Conservation (phyloP, 495 filamentous ascomycete species). For the Amniculicola lignicola region DNA sequence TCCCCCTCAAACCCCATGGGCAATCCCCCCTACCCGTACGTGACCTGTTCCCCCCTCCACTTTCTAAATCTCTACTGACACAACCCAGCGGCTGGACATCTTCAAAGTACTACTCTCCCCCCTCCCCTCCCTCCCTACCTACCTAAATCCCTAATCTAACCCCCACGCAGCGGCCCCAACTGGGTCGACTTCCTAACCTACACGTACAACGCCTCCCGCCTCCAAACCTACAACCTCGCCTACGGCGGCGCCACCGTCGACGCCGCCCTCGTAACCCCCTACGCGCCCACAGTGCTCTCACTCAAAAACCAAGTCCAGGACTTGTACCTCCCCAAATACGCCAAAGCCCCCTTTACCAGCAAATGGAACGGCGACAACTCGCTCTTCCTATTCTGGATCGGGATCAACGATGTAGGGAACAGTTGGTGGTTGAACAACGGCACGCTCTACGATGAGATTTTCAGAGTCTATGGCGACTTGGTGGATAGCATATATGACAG, state of each 20-base stretch:
- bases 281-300: slow-evolving; percentile 51
- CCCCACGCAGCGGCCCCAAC: slow-evolving; percentile 19
- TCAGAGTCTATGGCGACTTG: slow-evolving; percentile 55
- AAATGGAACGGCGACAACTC: slow-evolving; percentile 55
- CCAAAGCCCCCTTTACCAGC: slow-evolving; percentile 43
- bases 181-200: slow-evolving; percentile 69
- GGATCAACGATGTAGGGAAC: slow-evolving; percentile 77
- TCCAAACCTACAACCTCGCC: slow-evolving; percentile 67
- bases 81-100: slow-evolving; percentile 49
- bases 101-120: slow-evolving; percentile 48
- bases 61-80: no score
- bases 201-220: slow-evolving; percentile 56
- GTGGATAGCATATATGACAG: slow-evolving; percentile 55
- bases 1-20: slow-evolving; percentile 66
- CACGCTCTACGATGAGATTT: slow-evolving; percentile 53
- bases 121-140: no score
- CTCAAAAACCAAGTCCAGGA: slow-evolving; percentile 58
- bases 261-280: slow-evolving; percentile 54
- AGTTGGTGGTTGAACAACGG: slow-evolving; percentile 51
- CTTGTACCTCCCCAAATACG: slow-evolving; percentile 49
- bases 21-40: slow-evolving; percentile 63
- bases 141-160: slow-evolving; percentile 16
- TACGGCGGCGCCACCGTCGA: slow-evolving; percentile 69
- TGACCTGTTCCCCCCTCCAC: no score
- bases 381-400: slow-evolving; percentile 71